Evolutionary conservation across 1,139 yeast genomes (phyloP), one percentile per base, ranked within the genome.

Genomic region (Candida mesenterica): DNA sequence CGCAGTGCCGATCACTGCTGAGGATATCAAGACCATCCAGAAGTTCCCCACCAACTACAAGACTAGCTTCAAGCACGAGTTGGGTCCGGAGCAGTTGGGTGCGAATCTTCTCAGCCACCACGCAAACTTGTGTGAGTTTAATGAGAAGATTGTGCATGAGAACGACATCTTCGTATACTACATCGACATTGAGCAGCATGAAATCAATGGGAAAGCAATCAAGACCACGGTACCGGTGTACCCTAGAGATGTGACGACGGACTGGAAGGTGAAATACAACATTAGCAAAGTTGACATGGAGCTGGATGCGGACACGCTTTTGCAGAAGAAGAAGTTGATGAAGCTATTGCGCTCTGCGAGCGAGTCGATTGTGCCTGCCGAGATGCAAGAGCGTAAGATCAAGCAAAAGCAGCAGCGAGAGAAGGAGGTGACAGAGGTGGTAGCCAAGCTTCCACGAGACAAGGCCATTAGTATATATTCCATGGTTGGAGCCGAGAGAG

Each of bases 1-100:
- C 38, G 75, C 65, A 1, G 58, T 61, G 1, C 67, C 70, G 1
- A 45, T 71, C 7, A 51, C 52, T n/a, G 41, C 48, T 3, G 46
- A 50, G 6, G 55, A 58, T 30, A 51, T 61, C 7, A 40, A 46
- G 1, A 37, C 43, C 25, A 46, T 70, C 29, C 65, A 64, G 36
- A 41, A 37, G 14, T 50, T 52, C 27, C 45, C 57, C 1, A 31
- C 39, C 4, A 37, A 44, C 27, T 51, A 50, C 43, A 42, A 50
- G 32, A 52, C 57, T 7, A 52, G 57, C 26, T 53, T 51, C 45
- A 45, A 48, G 12, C 55, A 50, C 25, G 40, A 49, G n/a, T 43
- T 53, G 7, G 31, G 37, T 4, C 44, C 42, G 15, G 46, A 50
- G 24, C 40, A 53, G 23, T 30, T 38, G 34, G 26, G 26, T 5